Conservation (phyloP, 2,329 filamentous ascomycete genomes). For the Lachnellula cervina region DNA sequence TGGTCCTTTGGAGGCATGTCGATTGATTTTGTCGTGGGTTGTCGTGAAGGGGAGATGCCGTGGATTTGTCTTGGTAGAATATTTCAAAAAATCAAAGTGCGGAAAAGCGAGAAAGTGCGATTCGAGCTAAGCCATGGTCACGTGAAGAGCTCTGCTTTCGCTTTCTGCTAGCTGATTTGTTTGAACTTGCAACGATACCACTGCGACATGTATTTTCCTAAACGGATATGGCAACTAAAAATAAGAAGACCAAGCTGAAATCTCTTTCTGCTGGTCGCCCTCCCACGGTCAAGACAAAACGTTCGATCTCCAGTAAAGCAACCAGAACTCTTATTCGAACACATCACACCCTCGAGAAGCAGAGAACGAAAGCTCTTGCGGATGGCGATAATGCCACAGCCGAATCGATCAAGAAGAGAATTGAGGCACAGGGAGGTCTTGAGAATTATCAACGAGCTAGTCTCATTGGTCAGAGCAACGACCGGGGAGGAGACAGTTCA, state of each 20-base stretch:
- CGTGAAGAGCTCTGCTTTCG: background rate
- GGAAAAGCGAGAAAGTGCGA: background rate
- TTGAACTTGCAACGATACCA: background rate
- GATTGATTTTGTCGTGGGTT: constrained; percentile 21
- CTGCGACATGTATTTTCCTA: constrained; percentile 2
- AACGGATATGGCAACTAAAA: constrained; percentile 41
- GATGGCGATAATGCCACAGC: constrained; percentile 49
- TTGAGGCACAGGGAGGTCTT: constrained; percentile 55
- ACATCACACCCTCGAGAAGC: constrained; percentile 62
- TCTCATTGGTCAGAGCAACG: constrained; percentile 65
- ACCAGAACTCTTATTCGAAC: constrained; percentile 61
- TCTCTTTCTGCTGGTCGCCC: constrained; percentile 52
- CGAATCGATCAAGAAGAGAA: constrained; percentile 45
- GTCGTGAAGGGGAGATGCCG: background rate
- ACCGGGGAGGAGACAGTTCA: constrained; percentile 62
- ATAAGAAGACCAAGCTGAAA: constrained; percentile 39
- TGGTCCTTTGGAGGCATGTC: constrained; percentile 32
- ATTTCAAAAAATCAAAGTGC: background rate
- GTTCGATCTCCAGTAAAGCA: constrained; percentile 59
- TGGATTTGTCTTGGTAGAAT: constrained; percentile 5
- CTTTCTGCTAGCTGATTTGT: too few species aligned
- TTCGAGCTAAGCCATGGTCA: background rate
- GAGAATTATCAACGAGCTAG: constrained; percentile 54
- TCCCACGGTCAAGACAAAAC: constrained; percentile 42
- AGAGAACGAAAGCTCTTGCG: constrained; percentile 47